Evolutionary conservation across 768 basidiomycete species (phyloP).

Genomic region (Tylopilus rubrobrunneus): DNA sequence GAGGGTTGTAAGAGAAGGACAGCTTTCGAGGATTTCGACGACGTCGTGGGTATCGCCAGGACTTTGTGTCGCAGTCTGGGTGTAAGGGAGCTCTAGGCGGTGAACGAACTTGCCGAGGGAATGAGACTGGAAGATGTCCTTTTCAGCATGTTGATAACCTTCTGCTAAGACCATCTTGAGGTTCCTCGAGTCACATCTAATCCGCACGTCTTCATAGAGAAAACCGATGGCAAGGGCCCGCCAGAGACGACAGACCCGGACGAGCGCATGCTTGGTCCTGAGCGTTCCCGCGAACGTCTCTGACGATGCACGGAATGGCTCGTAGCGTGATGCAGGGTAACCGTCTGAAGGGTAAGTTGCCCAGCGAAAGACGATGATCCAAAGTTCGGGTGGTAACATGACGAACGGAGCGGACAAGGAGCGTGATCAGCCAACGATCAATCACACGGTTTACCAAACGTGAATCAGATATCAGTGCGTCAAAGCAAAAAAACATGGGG

Average conservation of each 20-base stretch:
- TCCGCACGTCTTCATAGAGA: constrained; percentile 52
- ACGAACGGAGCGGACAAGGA: not conserved
- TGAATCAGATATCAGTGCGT: constrained; percentile 5
- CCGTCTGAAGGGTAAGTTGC: constrained; percentile 31
- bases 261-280: constrained; percentile 38
- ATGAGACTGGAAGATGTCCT: constrained; percentile 15
- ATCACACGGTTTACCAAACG: constrained; percentile 8
- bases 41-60: constrained; percentile 30
- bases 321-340: constrained; percentile 33
- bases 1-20: constrained; percentile 51
- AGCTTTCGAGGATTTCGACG: constrained; percentile 46
- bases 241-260: constrained; percentile 59
- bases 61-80: constrained; percentile 42
- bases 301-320: constrained; percentile 43
- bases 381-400: constrained; percentile 49
- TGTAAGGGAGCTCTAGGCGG: constrained; percentile 57
- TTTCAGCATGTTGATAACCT: not conserved
- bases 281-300: constrained; percentile 30
- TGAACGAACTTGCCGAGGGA: constrained; percentile 40
- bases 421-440: not conserved
- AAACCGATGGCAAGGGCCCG: constrained; percentile 40
- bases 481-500: constrained; percentile 17
- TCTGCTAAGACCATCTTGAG: constrained; percentile 33
- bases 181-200: constrained; percentile 31
- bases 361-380: constrained; percentile 49